These are phyloP conservation scores for Coelastrella sp. DNA, from an alignment of 139 green algal genomes.

Conservation along the genomic window DNA sequence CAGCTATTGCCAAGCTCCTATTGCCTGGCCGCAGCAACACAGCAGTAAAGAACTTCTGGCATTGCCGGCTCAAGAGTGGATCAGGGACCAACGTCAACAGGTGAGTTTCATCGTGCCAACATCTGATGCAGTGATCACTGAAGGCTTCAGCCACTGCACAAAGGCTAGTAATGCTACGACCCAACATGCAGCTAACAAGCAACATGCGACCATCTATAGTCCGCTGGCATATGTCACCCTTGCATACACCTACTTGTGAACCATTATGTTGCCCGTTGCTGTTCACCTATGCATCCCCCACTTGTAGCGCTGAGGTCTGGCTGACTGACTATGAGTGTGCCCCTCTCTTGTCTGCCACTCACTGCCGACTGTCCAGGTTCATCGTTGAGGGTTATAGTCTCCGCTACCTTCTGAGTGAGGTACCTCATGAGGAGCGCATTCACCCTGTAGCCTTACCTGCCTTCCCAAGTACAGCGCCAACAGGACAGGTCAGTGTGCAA, in stretches of 20 bases:
- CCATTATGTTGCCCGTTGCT: too few species aligned
- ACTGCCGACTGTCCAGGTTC: constrained; percentile 27
- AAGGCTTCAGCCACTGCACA: too few species aligned
- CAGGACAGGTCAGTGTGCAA: constrained; percentile 15
- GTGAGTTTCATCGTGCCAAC: too few species aligned
- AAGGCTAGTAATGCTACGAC: too few species aligned
- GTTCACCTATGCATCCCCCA: too few species aligned
- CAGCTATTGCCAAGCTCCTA: constrained; percentile 49
- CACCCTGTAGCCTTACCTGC: constrained; percentile 40
- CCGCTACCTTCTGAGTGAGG: constrained; percentile 43
- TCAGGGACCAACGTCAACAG: constrained; percentile 34
- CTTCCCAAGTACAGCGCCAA: constrained; percentile 48
- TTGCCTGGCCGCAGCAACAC: constrained; percentile 53
- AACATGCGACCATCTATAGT: too few species aligned
- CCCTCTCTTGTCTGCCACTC: background rate
- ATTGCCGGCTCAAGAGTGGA: constrained; percentile 47
- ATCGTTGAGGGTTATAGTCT: constrained; percentile 30
- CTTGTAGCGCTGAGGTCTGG: too few species aligned
- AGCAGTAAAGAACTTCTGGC: constrained; percentile 51
- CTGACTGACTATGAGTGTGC: background rate
- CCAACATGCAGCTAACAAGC: too few species aligned
- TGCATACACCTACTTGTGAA: too few species aligned
- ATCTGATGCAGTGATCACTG: too few species aligned
- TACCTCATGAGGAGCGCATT: constrained; percentile 21
- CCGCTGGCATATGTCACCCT: too few species aligned